Evolutionary conservation across 2,329 filamentous ascomycete genomes (phyloP), one percentile per base, ranked within the genome.

Genomic region (Colletotrichum camelliae): DNA sequence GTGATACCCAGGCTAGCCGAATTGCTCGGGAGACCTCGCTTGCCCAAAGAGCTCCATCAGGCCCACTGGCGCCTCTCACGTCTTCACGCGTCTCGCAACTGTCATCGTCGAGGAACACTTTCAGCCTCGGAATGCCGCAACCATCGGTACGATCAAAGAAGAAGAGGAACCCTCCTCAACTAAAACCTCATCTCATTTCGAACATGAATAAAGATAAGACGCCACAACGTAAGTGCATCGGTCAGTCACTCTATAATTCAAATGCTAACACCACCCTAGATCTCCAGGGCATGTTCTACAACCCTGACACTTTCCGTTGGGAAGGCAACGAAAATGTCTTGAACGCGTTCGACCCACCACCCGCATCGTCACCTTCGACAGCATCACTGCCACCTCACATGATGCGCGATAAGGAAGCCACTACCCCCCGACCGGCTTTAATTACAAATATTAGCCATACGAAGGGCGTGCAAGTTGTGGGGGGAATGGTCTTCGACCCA

Each of bases 401-500:
- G 55, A 78, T 85, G 18, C 88, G 89, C 18, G 91, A 93, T 67
- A 92, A 89, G 79, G 92, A 93, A 79, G 86, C 84, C 15, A 81
- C 87, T 12, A 93, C 92, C 3, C 92, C 92, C 79, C 85, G 93
- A 77, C 89, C 95, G 12, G 96, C 96, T 7, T 90, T 99, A 21
- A 99, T 99, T 80, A 96, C 96, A 64, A 97, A 98, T 79, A 95
- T 98, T 78, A 94, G 94, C 70, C 90, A 93, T 6, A 93, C 93
- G 77, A 95, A 96, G 81, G 96, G 95, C 77, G 94, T 98, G 16
- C 96, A 98, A 85, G 94, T 98, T 43, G 96, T 98, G 74, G 95
- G 96, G n/a, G 95, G 96, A 79, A 99, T 99, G 97, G 94, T 98
- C 12, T 99, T 98, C 83, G 97, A 99, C 82, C 97, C 97, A 5